Evolutionary conservation across 2,329 filamentous ascomycete genomes (phyloP), one percentile per base, ranked within the genome.

Genomic region (Stachybotrys chlorohalonatus): DNA sequence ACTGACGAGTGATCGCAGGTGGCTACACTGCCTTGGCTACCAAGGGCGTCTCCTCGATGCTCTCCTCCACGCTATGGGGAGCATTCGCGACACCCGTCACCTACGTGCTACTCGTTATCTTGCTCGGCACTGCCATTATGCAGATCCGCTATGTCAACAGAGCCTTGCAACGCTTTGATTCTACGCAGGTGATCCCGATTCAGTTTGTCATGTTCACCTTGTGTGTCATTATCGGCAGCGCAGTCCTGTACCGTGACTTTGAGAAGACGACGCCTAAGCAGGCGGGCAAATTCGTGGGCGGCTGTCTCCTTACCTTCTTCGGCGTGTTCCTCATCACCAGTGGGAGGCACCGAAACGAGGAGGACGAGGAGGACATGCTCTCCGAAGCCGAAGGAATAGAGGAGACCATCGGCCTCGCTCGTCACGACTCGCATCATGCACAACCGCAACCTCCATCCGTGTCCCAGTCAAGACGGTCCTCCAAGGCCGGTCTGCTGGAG

Each of bases 281-380:
- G 63, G 89, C 89, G 2, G 74, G 76, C 55, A 95, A 96, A 64
- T 99, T 99, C 65, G 74, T 96, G 11, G 90, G 89, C 24, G 94
- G 94, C 45, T 99, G 94, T 70, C 77, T 90, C 5, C 73, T 99
- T 59, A 99, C 94, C 1, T 99, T 99, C 69, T 85, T 93, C 56
- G 94, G 94, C 9, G 94, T 99, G n/a, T 97, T 94, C 71, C 81
- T 96, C 61, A 96, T 99, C 65, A 97, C 94, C 1, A 95, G 88
- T 64, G 91, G 90, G 53, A 81, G 92, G 61, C 75, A 81, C 52
- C 73, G 77, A 11, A 80, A 80, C 16, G 75, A 81, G 3, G 79
- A 83, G 3, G 79, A 83, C 4, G 82, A 85, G 16, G 66, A 72
- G 16, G 78, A 82, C n/a, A 59, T 65, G 7, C 62, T 82, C 15